Conservation (phyloP, 2,329 filamentous ascomycete genomes). For the Exophiala aquamarina region DNA sequence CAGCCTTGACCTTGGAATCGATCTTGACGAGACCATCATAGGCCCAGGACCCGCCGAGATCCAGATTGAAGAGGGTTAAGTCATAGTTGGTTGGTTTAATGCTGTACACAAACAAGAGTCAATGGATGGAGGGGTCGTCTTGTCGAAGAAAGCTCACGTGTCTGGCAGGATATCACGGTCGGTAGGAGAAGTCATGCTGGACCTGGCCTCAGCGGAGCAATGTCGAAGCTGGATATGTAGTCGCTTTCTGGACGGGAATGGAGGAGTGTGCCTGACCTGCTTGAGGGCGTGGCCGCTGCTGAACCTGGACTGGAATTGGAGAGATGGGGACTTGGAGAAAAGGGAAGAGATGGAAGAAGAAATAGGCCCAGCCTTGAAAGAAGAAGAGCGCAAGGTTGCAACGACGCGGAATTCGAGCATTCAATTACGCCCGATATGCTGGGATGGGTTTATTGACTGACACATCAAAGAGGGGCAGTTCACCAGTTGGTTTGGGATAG, state of each 20-base stretch:
- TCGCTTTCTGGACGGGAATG: too few species aligned
- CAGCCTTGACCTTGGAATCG: constrained; percentile 68
- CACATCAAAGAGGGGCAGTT: too few species aligned
- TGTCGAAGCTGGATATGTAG: constrained; percentile 29
- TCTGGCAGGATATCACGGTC: constrained; percentile 49
- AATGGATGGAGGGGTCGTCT: background rate
- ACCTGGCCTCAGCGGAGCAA: constrained; percentile 42
- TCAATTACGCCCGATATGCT: constrained; percentile 8
- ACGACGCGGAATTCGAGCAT: constrained; percentile 16
- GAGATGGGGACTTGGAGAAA: background rate
- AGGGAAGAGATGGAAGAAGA: constrained; percentile 13
- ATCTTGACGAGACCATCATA: constrained; percentile 88
- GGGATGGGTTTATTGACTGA: too few species aligned
- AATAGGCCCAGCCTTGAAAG: constrained; percentile 24
- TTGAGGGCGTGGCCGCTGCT: too few species aligned
- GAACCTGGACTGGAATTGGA: background rate
- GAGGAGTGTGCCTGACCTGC: too few species aligned
- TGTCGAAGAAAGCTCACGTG: constrained; percentile 16
- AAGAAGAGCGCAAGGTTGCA: constrained; percentile 18
- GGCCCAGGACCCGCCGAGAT: constrained; percentile 69
- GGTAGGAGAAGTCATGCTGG: constrained; percentile 40
- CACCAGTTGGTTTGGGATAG: too few species aligned
- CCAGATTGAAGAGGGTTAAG: constrained; percentile 76
- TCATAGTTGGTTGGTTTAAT: constrained; percentile 85
- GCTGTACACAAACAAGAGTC: constrained; percentile 37